Conservation (phyloP, 2,329 filamentous ascomycete species). For the Macrophomina pseudophaseolina region DNA sequence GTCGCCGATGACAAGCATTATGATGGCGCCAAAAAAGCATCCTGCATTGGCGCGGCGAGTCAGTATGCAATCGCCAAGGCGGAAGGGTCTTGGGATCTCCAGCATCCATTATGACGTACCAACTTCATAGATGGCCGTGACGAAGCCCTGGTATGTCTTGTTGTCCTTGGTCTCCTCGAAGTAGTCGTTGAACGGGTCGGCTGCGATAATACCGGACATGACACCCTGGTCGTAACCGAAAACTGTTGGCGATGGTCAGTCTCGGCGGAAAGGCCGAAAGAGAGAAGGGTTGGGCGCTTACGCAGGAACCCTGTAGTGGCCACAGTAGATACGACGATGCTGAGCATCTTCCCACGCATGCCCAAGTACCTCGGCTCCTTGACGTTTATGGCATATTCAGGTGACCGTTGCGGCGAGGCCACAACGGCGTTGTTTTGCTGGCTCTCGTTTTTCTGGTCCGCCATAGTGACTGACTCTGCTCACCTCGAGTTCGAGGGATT, state of each 20-base stretch:
- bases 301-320: slow-evolving; percentile 66
- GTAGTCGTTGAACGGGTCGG: slow-evolving; percentile 40
- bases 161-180: slow-evolving; percentile 49
- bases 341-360: slow-evolving; percentile 63
- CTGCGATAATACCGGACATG: slow-evolving; percentile 45
- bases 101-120: slow-evolving; percentile 44
- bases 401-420: not conserved
- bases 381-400: slow-evolving; percentile 3
- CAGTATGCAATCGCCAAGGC: slow-evolving; percentile 6
- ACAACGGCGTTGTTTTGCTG: not conserved
- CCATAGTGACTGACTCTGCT: not conserved
- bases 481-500: not conserved
- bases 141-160: slow-evolving; percentile 55
- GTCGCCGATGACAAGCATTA: slow-evolving; percentile 47
- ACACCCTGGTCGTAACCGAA: slow-evolving; percentile 61
- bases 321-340: slow-evolving; percentile 63
- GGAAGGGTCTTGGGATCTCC: slow-evolving; percentile 27
- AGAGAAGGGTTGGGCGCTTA: not conserved
- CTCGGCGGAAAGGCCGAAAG: not conserved
- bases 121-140: slow-evolving; percentile 60
- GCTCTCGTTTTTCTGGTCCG: slow-evolving; percentile 10
- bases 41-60: slow-evolving; percentile 20
- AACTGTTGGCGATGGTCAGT: slow-evolving; percentile 33
- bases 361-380: slow-evolving; percentile 58
- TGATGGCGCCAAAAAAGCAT: slow-evolving; percentile 49